Conservation (phyloP, 257 asterid genomes). For the Nyctanthes arbortristis region DNA sequence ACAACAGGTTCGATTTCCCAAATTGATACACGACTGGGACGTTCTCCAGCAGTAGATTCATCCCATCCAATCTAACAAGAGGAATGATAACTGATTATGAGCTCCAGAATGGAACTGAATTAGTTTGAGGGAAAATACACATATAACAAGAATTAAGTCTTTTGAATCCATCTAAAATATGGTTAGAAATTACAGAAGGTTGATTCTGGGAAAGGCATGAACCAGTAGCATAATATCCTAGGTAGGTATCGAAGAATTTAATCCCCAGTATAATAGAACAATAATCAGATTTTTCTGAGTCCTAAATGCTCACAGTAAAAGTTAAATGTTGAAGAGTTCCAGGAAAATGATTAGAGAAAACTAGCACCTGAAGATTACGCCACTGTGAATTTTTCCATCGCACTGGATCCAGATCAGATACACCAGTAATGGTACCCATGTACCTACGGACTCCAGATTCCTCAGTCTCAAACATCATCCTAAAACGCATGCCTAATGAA, state of each 20-base stretch:
- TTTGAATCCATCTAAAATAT: conserved; percentile 1
- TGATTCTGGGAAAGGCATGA: neutral
- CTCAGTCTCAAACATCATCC: conserved; percentile 99
- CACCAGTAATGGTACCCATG: conserved; percentile 88
- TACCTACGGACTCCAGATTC: conserved; percentile 92
- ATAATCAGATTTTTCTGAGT: neutral
- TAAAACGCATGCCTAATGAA: conserved; percentile 87
- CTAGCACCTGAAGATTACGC: conserved; percentile 91
- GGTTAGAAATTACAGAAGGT: neutral
- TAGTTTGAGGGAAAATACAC: neutral
- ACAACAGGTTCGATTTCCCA: conserved; percentile 97
- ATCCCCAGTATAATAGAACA: neutral
- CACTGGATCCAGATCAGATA: conserved; percentile 74
- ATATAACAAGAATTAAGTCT: neutral
- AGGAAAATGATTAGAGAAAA: neutral
- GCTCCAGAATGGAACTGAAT: neutral
- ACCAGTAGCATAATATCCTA: neutral
- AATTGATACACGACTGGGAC: conserved; percentile 83
- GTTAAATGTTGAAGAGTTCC: neutral
- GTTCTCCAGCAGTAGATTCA: conserved; percentile 96
- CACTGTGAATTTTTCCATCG: conserved; percentile 95
- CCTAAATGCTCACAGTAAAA: neutral
- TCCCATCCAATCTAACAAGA: conserved; percentile 93
- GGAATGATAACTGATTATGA: conserved; percentile 7
- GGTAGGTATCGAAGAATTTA: neutral